These are phyloP conservation scores for Lachancea meyersii DNA, from an alignment of 805 yeast genomes.

Conservation along the genomic window DNA sequence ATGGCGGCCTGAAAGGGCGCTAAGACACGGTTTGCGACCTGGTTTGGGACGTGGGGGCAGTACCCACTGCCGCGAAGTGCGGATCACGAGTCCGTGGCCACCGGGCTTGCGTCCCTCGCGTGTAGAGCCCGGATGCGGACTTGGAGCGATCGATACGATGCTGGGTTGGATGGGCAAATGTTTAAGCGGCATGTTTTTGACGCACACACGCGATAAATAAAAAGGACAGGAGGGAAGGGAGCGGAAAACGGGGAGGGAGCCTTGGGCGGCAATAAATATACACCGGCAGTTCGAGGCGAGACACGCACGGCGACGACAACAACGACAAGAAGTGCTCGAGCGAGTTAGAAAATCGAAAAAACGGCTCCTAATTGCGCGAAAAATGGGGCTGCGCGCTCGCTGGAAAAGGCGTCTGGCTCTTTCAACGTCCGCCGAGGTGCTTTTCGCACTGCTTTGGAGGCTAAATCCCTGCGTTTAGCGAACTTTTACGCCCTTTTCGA, in stretches of 20 bases:
- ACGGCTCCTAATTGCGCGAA: not conserved
- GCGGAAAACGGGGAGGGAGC: not conserved
- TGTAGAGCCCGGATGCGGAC: constrained; percentile 9
- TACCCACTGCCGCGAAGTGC: constrained; percentile 75
- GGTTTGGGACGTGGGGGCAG: constrained; percentile 81
- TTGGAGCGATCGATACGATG: constrained; percentile 11
- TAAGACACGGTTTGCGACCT: constrained; percentile 42
- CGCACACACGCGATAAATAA: not conserved
- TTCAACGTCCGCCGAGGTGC: not conserved
- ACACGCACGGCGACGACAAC: not conserved
- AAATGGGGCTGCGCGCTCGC: not conserved
- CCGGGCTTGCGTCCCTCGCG: constrained; percentile 19
- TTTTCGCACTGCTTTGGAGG: not conserved
- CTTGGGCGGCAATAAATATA: not conserved
- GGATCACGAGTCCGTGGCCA: constrained; percentile 31
- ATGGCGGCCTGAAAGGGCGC: constrained; percentile 1
- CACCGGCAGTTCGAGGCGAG: not conserved
- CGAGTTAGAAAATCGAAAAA: not conserved
- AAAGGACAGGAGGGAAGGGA: not conserved
- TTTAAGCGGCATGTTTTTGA: constrained; percentile 11
- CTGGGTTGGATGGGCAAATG: constrained; percentile 18
- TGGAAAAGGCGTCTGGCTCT: not conserved
- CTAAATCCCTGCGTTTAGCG: not conserved
- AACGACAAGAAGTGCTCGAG: not conserved
- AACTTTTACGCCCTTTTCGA: not conserved